phyloP scores from a whole-genome alignment of 2,329 filamentous ascomycete genomes.

The Pyricularia sp. region DNA sequence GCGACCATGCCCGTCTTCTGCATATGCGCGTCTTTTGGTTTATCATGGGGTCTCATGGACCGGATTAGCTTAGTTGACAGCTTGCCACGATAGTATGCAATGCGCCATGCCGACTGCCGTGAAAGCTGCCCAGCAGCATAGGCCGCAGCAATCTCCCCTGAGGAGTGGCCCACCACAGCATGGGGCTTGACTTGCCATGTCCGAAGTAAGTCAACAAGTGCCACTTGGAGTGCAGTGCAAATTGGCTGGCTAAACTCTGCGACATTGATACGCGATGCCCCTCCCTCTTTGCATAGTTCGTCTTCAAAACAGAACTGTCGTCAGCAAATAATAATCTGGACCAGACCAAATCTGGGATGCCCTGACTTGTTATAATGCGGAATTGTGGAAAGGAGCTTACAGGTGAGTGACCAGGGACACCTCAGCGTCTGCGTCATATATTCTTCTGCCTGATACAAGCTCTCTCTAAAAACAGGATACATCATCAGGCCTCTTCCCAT shows the following conservation, averaged over 20 bases:
- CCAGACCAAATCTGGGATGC: not conserved
- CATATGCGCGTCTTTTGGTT: not conserved
- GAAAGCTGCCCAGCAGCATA: constrained; percentile 25
- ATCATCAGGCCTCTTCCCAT: constrained; percentile 18
- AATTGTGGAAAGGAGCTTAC: not conserved
- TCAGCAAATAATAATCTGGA: not conserved
- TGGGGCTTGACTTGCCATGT: constrained; percentile 17
- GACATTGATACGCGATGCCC: constrained; percentile 7
- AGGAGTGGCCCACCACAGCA: constrained; percentile 27
- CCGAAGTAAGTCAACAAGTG: constrained; percentile 23
- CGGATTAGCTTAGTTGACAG: constrained; percentile 11
- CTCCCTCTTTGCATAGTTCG: constrained; percentile 5
- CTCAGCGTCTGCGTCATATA: constrained; percentile 6
- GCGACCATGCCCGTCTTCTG: constrained; percentile 14
- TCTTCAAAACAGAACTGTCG: not conserved
- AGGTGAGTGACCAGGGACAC: not conserved
- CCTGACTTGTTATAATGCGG: not conserved
- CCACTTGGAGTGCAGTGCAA: constrained; percentile 25
- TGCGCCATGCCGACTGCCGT: constrained; percentile 20
- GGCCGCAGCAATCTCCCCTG: constrained; percentile 30
- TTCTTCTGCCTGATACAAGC: not conserved
- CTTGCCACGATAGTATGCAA: constrained; percentile 26
- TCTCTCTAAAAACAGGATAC: constrained; percentile 5
- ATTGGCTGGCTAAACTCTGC: constrained; percentile 18
- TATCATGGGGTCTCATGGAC: not conserved